These are phyloP conservation scores for Chlamydomonas sp. DNA, from an alignment of 139 green algal species.

Conservation along the genomic window DNA sequence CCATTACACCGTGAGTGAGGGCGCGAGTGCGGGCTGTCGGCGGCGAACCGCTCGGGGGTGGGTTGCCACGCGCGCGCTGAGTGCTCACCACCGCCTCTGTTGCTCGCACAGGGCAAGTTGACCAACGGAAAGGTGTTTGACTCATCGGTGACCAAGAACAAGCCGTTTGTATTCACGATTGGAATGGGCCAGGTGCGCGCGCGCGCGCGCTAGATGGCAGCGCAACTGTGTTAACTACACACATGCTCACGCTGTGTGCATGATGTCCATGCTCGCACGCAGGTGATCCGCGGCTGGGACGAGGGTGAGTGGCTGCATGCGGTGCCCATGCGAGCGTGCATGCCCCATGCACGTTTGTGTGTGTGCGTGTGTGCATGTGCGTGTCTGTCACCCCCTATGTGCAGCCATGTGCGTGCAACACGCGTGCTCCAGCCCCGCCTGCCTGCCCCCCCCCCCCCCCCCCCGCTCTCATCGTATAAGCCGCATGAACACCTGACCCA, in stretches of 20 bases:
- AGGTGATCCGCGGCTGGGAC: slow-evolving; percentile 52
- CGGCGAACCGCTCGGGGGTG: neutral
- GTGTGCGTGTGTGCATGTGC: slow-evolving; percentile 9
- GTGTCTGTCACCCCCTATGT: too few relatives aligned
- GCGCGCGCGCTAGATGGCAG: slow-evolving; percentile 7
- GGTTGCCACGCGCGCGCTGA: too few relatives aligned
- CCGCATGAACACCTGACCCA: neutral
- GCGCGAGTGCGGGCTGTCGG: slow-evolving; percentile 3
- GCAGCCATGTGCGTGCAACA: too few relatives aligned
- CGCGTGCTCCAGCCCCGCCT: too few relatives aligned
- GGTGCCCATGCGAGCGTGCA: too few relatives aligned
- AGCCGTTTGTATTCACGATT: slow-evolving; percentile 49
- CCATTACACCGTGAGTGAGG: slow-evolving; percentile 46
- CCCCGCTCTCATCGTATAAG: neutral
- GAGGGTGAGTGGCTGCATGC: slow-evolving; percentile 27
- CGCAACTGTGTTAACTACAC: slow-evolving; percentile 2
- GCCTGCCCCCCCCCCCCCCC: too few relatives aligned
- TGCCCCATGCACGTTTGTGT: neutral
- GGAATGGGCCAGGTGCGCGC: slow-evolving; percentile 34
- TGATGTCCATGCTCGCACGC: neutral
- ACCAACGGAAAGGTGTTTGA: slow-evolving; percentile 9
- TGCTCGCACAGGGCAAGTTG: slow-evolving; percentile 21
- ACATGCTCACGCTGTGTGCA: slow-evolving; percentile 2
- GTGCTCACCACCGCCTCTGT: too few relatives aligned
- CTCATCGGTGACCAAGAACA: slow-evolving; percentile 15